Evolutionary conservation across 441 rosid genomes (phyloP).

Genomic region (Corymbia calophylla): DNA sequence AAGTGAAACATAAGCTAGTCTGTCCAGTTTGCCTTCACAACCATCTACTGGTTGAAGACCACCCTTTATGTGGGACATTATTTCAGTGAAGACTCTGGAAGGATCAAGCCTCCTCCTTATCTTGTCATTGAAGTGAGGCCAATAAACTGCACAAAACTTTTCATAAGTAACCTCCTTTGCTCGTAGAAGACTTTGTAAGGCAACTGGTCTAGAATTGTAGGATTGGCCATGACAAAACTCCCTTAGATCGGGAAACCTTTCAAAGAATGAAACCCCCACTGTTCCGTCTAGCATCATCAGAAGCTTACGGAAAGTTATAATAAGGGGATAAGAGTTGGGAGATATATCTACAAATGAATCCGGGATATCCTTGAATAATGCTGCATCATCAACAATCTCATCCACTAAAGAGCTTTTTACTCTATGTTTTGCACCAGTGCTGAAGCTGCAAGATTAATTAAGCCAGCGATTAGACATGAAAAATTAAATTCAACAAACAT

Average conservation of each 20-base stretch:
- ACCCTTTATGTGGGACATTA: slow-evolving; percentile 52
- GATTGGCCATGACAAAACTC: slow-evolving; percentile 4
- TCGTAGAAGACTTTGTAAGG: slow-evolving; percentile 25
- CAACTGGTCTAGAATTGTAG: slow-evolving; percentile 12
- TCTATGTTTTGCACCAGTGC: slow-evolving; percentile 12
- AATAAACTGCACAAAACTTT: slow-evolving; percentile 36
- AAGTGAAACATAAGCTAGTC: slow-evolving; percentile 24
- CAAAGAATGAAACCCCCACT: slow-evolving; percentile 41
- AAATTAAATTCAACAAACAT: not conserved
- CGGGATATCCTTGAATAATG: slow-evolving; percentile 33
- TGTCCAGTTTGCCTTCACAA: slow-evolving; percentile 17
- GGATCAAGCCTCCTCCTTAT: slow-evolving; percentile 31
- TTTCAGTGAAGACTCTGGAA: slow-evolving; percentile 48
- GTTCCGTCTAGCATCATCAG: slow-evolving; percentile 60
- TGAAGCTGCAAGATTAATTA: slow-evolving; percentile 24
- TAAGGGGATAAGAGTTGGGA: slow-evolving; percentile 29
- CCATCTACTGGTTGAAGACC: slow-evolving; percentile 18
- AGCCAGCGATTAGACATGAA: not conserved
- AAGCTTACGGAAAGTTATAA: slow-evolving; percentile 44
- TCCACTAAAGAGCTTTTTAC: slow-evolving; percentile 14
- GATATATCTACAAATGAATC: slow-evolving; percentile 34
- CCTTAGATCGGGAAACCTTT: slow-evolving; percentile 27
- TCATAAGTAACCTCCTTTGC: slow-evolving; percentile 39
- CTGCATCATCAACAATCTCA: slow-evolving; percentile 24
- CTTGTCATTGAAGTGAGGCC: slow-evolving; percentile 43